Evolutionary conservation across 2,329 filamentous ascomycete genomes (phyloP), one percentile per base, ranked within the genome.

Genomic region (Talaromyces sp.): DNA sequence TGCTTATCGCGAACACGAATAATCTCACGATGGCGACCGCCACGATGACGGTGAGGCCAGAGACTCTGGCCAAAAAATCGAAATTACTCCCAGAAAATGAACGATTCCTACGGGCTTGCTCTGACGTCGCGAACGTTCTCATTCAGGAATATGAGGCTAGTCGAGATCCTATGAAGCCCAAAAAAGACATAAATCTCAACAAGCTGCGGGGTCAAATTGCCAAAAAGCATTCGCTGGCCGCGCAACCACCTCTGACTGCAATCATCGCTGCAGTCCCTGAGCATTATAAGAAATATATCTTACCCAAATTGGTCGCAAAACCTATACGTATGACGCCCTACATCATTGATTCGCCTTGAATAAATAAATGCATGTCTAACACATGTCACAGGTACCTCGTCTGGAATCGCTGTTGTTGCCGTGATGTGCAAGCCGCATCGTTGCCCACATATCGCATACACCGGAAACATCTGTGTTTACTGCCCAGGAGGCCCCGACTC

Each of bases 361-460:
- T 3, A 28, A 7, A 28, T 28, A 28, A 7, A 28, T n/a, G n/a
- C n/a, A n/a, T n/a, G n/a, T 7, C 54, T 56, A 41, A 56, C 15
- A 5, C 15, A 17, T 35, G 53, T n/a, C n/a, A n/a, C 63, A 89
- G 86, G 91, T 67, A 97, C 93, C 15, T 96, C 93, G 0, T 97
- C 92, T 54, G 94, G 94, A 59, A 99, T 99, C 67, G 94, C 94
- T 2, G 94, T 99, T 8, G 94, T 99, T 48, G 94, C 95, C 43
- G 95, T 99, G 65, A 99, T 99, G 94, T 97, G 94, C 82, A 99
- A 99, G 75, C 94, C 94, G 22, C 94, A 99, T 73, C 83, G 94
- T 70, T 99, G 94, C 70, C 94, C 94, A 17, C 94, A 99, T 70
- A 99, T 99, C 66, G 90, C 94, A 10, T 99, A 97, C 73, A 99